Base-by-base conservation (phyloP, 371 early-diverging fungal genomes). In the Funneliformis caledonium region DNA sequence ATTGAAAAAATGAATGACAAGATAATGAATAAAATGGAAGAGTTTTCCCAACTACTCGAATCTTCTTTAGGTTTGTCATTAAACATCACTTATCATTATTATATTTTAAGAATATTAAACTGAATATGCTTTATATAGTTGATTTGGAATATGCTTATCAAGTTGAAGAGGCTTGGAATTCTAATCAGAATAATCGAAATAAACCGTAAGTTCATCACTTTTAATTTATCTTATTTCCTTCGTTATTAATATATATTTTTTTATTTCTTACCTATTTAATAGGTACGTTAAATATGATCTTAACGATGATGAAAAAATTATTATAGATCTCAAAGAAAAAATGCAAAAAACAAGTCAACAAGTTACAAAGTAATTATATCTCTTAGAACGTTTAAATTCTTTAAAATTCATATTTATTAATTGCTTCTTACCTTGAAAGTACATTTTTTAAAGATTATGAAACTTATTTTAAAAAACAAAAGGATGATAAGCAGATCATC, bases 111-210 rank as follows among this genome's bases (percentile, higher is more conserved):
- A 14, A 52, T 16, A 16, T 52, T 52, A 52, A 52, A 1, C 52
- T 19, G 56, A 56, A 43, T 47, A 47, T 48, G 26, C 19, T 72
- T 2, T 42, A 19, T 68, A 16, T 42, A 72, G 72, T 6, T n/a
- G 72, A 72, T 47, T 72, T 72, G 48, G 72, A 72, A 72, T 33
- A 72, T 72, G 48, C 72, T 7, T 4, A 31, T 12, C 47, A 72
- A 72, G 26, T 48, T 22, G 50, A 43, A 22, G 10, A n/a, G 10
- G 10, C 26, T 2, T 72, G 72, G 72, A 26, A 10, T 22, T 47
- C 43, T 72, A 72, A 50, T 72, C 47, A 43, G 47, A 47, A 12
- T 12, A 50, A 47, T 50, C 72, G 48, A 72, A 43, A 50, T 11
- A 48, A 47, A 31, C 45, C 11, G 45, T 72, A 65, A 26, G 14